Evolutionary conservation across 805 yeast genomes (phyloP), one percentile per base, ranked within the genome.

Genomic region (Pichia insulana): DNA sequence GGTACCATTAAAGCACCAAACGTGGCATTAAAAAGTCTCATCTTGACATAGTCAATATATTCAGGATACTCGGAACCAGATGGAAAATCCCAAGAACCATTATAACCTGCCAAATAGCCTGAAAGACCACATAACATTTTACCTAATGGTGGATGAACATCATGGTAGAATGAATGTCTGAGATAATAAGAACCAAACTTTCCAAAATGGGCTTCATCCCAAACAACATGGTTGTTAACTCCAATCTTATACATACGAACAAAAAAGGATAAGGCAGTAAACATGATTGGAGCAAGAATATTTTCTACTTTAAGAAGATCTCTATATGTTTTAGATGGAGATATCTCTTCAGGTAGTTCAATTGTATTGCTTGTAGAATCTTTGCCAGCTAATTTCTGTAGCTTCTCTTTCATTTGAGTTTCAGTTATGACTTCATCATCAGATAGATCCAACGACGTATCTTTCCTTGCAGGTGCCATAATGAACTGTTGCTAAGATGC

Each of bases 131-230:
- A 78, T 39, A 84, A 65, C 80, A 84, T 76, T 55, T 84, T 84
- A 9, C 92, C 95, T 52, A 84, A 68, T 1, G 94, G 94, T 17
- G 95, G 95, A 57, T 84, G 95, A 26, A 84, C 94, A 64, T 84
- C 95, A 53, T 79, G 86, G 55, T 84, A 84, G 57, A 83, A 83
- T 54, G 83, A 88, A 55, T 80, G 87, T 59, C 80, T 74, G 50
- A 83, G 64, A 60, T 84, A 84, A 54, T 83, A 78, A 3, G 90
- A 80, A 36, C 94, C 94, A 58, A 84, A 84, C 58, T 82, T 83
- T 34, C 92, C 95, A 62, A 90, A 90, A 67, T 89, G 96, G 33
- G 96, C 97, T 61, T 88, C 97, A 65, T 88, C 97, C 97, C 97
- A 89, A 19, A 92, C 92, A 26, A 92, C 97, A 43, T 73, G 70